Conservation (phyloP, 352 stramenopile genomes). For the Globisporangium iwayamae region DNA sequence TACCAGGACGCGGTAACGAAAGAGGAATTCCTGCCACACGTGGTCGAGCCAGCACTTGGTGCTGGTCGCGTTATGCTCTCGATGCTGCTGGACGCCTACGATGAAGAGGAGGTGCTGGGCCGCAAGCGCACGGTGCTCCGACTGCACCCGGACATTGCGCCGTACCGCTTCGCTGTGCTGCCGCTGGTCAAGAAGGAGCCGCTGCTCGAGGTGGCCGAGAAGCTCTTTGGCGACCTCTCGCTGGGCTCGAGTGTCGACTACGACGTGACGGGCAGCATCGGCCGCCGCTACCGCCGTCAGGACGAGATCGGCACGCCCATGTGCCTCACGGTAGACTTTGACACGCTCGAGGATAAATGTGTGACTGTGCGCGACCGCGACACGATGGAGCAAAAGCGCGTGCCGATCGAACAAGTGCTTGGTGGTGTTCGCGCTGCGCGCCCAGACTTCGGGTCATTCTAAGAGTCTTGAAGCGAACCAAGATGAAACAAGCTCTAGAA, state of each 20-base stretch:
- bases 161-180: conserved; percentile 91
- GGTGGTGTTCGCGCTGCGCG: conserved; percentile 4
- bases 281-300: conserved; percentile 91
- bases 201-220: conserved; percentile 82
- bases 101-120: conserved; percentile 91
- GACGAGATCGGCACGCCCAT: conserved; percentile 97
- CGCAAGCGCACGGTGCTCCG: conserved; percentile 83
- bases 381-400: conserved; percentile 93
- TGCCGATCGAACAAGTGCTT: conserved; percentile 90
- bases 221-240: conserved; percentile 90
- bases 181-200: conserved; percentile 95
- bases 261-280: conserved; percentile 88
- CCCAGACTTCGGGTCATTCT: conserved; percentile 17
- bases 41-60: conserved; percentile 91
- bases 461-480: background rate
- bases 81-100: conserved; percentile 93
- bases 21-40: conserved; percentile 93
- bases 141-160: conserved; percentile 93
- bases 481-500: background rate
- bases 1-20: conserved; percentile 62
- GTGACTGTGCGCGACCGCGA: conserved; percentile 97
- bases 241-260: conserved; percentile 88
- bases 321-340: conserved; percentile 97
- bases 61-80: conserved; percentile 92
- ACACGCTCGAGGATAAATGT: conserved; percentile 93